phyloP scores from a whole-genome alignment of 1,139 yeast species.

The Yueomyces sp. region DNA sequence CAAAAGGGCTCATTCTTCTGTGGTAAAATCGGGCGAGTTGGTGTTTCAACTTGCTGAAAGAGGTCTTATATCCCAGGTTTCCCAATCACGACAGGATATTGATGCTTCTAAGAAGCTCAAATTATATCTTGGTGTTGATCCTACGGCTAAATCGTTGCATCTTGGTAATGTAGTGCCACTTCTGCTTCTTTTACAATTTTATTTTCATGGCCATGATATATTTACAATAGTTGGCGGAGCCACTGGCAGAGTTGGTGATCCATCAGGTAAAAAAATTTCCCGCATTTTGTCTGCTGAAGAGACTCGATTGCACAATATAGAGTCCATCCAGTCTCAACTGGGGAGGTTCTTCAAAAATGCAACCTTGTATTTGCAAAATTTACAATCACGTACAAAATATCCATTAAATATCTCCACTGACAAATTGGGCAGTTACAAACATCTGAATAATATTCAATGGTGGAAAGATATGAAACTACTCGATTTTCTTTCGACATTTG shows the following conservation, averaged over 20 bases:
- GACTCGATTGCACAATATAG: constrained; percentile 46
- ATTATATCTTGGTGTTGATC: constrained; percentile 92
- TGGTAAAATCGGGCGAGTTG: no score
- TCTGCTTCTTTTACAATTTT: constrained; percentile 73
- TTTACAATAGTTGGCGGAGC: constrained; percentile 94
- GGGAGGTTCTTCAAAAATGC: constrained; percentile 49
- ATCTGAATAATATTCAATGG: constrained; percentile 63
- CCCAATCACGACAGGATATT: no score
- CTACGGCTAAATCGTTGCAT: constrained; percentile 82
- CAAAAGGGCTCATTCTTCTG: no score
- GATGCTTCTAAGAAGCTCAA: constrained; percentile 29
- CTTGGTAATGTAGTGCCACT: constrained; percentile 83
- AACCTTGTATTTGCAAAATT: constrained; percentile 39
- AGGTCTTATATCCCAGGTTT: constrained; percentile 24
- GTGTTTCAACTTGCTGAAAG: constrained; percentile 17
- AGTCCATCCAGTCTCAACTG: constrained; percentile 51
- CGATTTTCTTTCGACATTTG: constrained; percentile 65
- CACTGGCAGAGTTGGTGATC: constrained; percentile 94
- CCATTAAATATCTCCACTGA: background rate
- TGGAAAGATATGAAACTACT: constrained; percentile 69
- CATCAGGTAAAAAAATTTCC: constrained; percentile 80
- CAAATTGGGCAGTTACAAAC: constrained; percentile 30
- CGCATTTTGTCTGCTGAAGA: constrained; percentile 43
- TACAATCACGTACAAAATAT: constrained; percentile 20
- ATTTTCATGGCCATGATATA: constrained; percentile 70